These are phyloP conservation scores for Wickerhamiella domercqiae DNA, from an alignment of 805 yeast species.

Conservation along the genomic window DNA sequence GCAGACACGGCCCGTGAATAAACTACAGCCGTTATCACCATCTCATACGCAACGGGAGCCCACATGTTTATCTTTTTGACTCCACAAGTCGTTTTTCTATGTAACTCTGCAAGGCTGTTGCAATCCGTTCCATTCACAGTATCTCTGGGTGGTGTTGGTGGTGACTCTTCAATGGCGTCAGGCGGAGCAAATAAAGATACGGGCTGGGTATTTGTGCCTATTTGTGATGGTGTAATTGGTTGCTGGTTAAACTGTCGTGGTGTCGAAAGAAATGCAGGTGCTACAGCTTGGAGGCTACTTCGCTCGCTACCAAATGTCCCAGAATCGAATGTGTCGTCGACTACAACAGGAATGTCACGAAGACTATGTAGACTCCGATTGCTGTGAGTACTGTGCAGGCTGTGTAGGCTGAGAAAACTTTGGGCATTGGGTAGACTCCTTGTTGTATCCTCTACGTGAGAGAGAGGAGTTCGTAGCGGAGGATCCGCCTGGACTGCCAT, in stretches of 20 bases:
- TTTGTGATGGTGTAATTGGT: neutral
- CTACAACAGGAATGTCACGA: slow-evolving; percentile 18
- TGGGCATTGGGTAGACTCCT: too few relatives aligned
- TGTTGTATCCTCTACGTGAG: too few relatives aligned
- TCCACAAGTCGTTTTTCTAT: too few relatives aligned
- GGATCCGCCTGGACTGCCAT: too few relatives aligned
- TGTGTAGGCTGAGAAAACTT: neutral
- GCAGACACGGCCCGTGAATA: slow-evolving; percentile 12
- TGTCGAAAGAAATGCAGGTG: too few relatives aligned
- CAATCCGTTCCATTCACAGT: too few relatives aligned
- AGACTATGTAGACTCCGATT: slow-evolving; percentile 13
- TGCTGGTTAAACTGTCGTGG: too few relatives aligned
- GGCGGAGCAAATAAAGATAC: neutral
- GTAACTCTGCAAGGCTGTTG: too few relatives aligned
- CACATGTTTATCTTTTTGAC: neutral
- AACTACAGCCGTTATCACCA: slow-evolving; percentile 12
- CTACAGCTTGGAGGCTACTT: too few relatives aligned
- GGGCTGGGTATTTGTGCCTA: neutral
- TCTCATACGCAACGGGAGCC: slow-evolving; percentile 1
- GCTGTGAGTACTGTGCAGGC: slow-evolving; percentile 2
- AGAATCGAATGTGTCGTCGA: slow-evolving; percentile 12
- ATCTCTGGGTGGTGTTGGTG: neutral
- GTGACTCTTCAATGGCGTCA: neutral
- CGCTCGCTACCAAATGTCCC: slow-evolving; percentile 4
- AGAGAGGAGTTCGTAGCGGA: too few relatives aligned